Conservation (phyloP, 1,284 basidiomycete genomes). For the Schizopora paradoxa region DNA sequence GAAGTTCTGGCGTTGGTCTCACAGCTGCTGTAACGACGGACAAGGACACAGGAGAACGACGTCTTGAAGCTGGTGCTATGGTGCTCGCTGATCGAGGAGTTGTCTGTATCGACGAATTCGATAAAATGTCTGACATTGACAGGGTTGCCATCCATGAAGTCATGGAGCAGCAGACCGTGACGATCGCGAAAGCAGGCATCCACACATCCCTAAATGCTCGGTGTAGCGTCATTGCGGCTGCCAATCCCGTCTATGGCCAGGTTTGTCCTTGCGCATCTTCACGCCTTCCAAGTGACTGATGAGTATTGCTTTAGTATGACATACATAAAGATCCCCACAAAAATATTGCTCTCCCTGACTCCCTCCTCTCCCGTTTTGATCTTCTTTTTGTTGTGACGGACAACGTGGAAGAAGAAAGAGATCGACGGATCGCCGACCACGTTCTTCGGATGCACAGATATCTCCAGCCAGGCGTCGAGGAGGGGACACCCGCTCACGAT, state of each 20-base stretch:
- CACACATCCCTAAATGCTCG: constrained; percentile 97
- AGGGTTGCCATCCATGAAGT: constrained; percentile 99
- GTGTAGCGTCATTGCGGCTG: constrained; percentile 96
- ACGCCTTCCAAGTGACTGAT: neutral
- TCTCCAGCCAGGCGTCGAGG: constrained; percentile 92
- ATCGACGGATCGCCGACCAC: constrained; percentile 95
- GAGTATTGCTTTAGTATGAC: constrained; percentile 75
- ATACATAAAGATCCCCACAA: constrained; percentile 99
- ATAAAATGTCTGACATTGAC: constrained; percentile 99
- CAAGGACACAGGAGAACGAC: constrained; percentile 93
- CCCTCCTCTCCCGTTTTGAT: constrained; percentile 98
- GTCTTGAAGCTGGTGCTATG: constrained; percentile 98
- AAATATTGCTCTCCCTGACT: constrained; percentile 98
- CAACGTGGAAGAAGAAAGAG: constrained; percentile 93
- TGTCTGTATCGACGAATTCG: constrained; percentile 99
- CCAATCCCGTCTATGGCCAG: constrained; percentile 99
- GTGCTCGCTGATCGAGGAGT: constrained; percentile 99
- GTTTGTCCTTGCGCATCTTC: constrained; percentile 36
- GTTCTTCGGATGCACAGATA: constrained; percentile 98
- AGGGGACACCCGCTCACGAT: constrained; percentile 87
- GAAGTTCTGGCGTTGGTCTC: constrained; percentile 96
- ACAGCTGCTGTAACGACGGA: constrained; percentile 99
- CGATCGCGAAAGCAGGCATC: constrained; percentile 98
- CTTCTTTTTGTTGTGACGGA: constrained; percentile 97
- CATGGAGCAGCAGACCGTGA: constrained; percentile 99